Percentiles rank a stretch among this genome's conserved stretches.
Conservation (phyloP, 1,139 yeast species). For the Lodderomyces pseudojiufengensis region DNA sequence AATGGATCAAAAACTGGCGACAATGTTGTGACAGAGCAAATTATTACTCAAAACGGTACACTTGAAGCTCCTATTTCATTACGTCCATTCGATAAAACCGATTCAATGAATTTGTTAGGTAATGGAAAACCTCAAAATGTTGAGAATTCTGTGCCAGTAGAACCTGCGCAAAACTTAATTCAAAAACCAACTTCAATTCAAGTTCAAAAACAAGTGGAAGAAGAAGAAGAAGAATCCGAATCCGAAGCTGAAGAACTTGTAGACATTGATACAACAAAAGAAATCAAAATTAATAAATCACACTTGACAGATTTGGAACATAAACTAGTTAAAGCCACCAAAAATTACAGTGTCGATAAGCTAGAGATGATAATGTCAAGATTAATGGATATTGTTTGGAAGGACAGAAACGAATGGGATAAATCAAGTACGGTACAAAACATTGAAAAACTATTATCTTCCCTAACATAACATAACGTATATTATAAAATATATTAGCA, state of each 20-base stretch:
- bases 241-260: constrained; percentile 25
- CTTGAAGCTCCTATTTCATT: neutral
- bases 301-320: constrained; percentile 18
- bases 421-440: constrained; percentile 41
- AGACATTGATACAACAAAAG: constrained; percentile 16
- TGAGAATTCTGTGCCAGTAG: neutral
- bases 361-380: constrained; percentile 73
- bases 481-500: neutral
- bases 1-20: constrained; percentile 7
- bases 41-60: neutral
- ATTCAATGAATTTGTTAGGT: no score
- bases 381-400: constrained; percentile 75
- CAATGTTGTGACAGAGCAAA: neutral
- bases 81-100: neutral
- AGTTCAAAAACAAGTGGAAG: constrained; percentile 1
- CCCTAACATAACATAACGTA: neutral
- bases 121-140: neutral
- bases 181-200: no score
- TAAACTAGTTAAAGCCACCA: constrained; percentile 36
- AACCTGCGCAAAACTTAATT: neutral
- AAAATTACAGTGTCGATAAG: constrained; percentile 57
- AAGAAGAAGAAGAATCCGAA: constrained; percentile 17
- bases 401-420: constrained; percentile 63
- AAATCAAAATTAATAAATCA: constrained; percentile 17
- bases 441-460: constrained; percentile 14